phyloP scores from a whole-genome alignment of 2,329 filamentous ascomycete species.

The Blastomyces percursus region DNA sequence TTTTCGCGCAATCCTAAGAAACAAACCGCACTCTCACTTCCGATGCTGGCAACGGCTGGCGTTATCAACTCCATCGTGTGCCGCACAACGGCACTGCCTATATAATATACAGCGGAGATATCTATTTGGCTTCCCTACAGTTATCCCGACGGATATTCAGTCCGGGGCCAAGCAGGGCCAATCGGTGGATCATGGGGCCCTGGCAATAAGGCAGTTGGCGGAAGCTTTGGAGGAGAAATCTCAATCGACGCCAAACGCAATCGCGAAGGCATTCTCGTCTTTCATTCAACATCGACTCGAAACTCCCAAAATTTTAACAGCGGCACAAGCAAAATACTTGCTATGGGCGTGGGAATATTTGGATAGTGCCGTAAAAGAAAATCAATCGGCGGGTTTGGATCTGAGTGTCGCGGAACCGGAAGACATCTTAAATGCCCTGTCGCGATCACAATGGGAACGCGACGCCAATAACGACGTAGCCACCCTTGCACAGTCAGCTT shows the following conservation, averaged over 20 bases:
- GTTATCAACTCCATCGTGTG: constrained; percentile 22
- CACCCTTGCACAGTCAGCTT: constrained; percentile 30
- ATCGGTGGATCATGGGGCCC: constrained; percentile 43
- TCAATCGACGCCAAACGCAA: constrained; percentile 50
- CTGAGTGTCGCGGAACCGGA: constrained; percentile 19
- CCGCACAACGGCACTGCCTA: constrained; percentile 22
- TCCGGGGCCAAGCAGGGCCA: constrained; percentile 19
- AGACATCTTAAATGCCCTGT: constrained; percentile 31
- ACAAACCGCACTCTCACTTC: constrained; percentile 32
- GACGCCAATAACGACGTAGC: constrained; percentile 31
- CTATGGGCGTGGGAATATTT: constrained; percentile 53
- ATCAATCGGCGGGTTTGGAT: background rate
- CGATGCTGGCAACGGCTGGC: constrained; percentile 28
- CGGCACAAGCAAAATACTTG: constrained; percentile 53
- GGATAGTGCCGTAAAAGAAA: constrained; percentile 19
- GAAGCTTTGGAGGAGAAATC: constrained; percentile 52
- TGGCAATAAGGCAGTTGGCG: constrained; percentile 57
- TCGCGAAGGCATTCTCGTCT: constrained; percentile 53
- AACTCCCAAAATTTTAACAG: constrained; percentile 47
- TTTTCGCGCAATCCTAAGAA: constrained; percentile 36
- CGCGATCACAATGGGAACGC: constrained; percentile 26
- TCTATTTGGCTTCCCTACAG: constrained; percentile 46
- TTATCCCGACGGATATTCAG: constrained; percentile 36
- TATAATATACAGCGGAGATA: constrained; percentile 38
- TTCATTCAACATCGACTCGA: constrained; percentile 50